Base-by-base conservation (phyloP, 768 basidiomycete species). In the Baorangia bicolor region DNA sequence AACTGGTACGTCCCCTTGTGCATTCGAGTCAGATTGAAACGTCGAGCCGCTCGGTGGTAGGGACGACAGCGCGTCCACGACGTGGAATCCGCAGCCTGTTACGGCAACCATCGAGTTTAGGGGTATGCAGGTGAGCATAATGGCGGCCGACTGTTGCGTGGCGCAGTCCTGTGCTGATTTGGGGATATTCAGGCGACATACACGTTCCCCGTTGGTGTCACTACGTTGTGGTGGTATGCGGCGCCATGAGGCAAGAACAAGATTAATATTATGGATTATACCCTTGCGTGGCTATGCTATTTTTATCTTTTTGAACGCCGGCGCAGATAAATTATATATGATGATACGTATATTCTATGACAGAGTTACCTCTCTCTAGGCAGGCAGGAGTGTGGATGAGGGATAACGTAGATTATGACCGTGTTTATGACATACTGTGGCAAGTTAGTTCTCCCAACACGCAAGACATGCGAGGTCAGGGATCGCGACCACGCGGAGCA, bases 171-270 rank as follows among this genome's bases (percentile, higher is more conserved):
- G 31, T 51, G 28, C 40, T 64, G 31, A 61, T 37, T 28, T 12
- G 3, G 21, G 45, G 30, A 34, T 5, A 10, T 14, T 33, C 49
- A 81, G 83, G 89, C 87, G 4, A 80, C 75, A 2, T 87, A 88
- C 67, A 88, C 86, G 3, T 92, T 92, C 75, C 88, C 88, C 2
- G 87, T 90, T 14, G 89, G 89, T 27, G 83, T 90, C 27, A 80
- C 79, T 45, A 81, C 80, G 43, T 65, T 81, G 43, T 78, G 77
- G 79, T 81, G 79, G 80, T 81, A 78, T 60, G 77, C 70, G 23
- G 1, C 16, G 13, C 48, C 58, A 27, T 59, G 52, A 66, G 40
- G 51, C 14, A 3, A 31, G 51, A 14, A 25, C 20, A 12, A 33
- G 28, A 54, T 42, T 12, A 49, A n/a, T n/a, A n/a, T n/a, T n/a